Conservation (phyloP, 768 basidiomycete genomes). For the Lentinula detonsa region DNA sequence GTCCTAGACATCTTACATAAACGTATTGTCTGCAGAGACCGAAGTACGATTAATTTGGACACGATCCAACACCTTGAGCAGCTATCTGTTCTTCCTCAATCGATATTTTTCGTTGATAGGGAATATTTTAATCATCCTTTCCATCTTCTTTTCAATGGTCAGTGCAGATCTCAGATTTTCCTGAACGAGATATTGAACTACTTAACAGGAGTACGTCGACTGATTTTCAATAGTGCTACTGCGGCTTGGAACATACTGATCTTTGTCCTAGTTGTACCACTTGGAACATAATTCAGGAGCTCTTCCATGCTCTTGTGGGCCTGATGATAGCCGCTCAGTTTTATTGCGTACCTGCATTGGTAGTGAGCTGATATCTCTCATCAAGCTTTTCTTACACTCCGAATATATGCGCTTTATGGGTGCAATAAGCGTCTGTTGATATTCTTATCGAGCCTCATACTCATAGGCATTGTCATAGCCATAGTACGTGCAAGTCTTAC, state of each 20-base stretch:
- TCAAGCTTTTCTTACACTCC: constrained; percentile 1
- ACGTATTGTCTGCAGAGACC: constrained; percentile 22
- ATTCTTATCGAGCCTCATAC: not conserved
- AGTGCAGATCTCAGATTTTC: not conserved
- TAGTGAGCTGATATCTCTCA: not conserved
- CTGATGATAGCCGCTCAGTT: not conserved
- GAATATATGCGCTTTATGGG: constrained; percentile 3
- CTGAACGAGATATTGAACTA: not conserved
- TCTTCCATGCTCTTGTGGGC: not conserved
- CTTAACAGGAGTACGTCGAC: not conserved
- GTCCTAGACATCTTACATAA: too few species aligned
- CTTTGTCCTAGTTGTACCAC: not conserved
- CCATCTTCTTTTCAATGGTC: constrained; percentile 19
- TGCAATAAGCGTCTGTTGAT: not conserved
- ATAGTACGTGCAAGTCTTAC: not conserved
- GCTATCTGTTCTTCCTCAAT: constrained; percentile 42
- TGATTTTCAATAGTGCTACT: not conserved
- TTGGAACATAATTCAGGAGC: constrained; percentile 2
- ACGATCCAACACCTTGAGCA: constrained; percentile 28
- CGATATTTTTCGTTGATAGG: constrained; percentile 42
- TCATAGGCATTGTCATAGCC: not conserved
- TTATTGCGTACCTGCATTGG: not conserved
- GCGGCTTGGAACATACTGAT: too few species aligned
- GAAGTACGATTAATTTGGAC: constrained; percentile 43
- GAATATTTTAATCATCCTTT: constrained; percentile 23